Base-by-base conservation (phyloP, 371 early-diverging fungal species). In the Haplosporangium sp. region DNA sequence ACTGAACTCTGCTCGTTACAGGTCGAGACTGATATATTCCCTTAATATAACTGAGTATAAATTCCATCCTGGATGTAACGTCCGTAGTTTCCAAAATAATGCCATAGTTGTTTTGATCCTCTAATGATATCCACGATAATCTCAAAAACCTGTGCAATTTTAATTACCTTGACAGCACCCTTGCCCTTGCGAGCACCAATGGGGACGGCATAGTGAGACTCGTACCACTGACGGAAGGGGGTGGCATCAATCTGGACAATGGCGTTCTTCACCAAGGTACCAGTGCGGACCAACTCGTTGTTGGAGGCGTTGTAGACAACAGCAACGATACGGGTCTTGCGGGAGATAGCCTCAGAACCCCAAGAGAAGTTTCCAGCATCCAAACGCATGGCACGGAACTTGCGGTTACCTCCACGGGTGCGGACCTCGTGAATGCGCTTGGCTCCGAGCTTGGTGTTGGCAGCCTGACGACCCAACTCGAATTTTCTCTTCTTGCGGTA, bases 241-340 rank as follows among this genome's bases (percentile, higher is more conserved):
- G 98, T 96, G 84, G 99, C 98, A 90, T 98, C 98, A 82, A 99
- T 93, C 89, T 99, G 98, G 73, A 99, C 94, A 81, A 99, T 95
- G 85, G 96, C 93, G 79, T 96, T 94, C 94, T 99, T 99, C 68
- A 99, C 99, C 63, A 99, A 92, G 72, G 99, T 99, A 93, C 99
- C 99, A 88, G 99, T 99, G 87, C 99, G 97, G 87, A 99, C 98
- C 85, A 99, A 92, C 90, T 99, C 99, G 95, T 99, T 99, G 96
- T 97, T 98, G 89, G 97, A 95, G 82, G 99, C 95, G 91, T 99
- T 99, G 96, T 99, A 99, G 74, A 96, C 95, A 82, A 99, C 99
- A 76, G 93, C 91, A 85, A 97, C 90, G 84, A 98, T 94, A 91
- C 98, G 96, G 77, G 97, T 92, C 93, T 97, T 98, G 91, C 94